Percentiles rank a stretch among this genome's conserved stretches.
Evolutionary conservation across 2,329 filamentous ascomycete genomes (phyloP).

Genomic region (Xylariaceae sp.): DNA sequence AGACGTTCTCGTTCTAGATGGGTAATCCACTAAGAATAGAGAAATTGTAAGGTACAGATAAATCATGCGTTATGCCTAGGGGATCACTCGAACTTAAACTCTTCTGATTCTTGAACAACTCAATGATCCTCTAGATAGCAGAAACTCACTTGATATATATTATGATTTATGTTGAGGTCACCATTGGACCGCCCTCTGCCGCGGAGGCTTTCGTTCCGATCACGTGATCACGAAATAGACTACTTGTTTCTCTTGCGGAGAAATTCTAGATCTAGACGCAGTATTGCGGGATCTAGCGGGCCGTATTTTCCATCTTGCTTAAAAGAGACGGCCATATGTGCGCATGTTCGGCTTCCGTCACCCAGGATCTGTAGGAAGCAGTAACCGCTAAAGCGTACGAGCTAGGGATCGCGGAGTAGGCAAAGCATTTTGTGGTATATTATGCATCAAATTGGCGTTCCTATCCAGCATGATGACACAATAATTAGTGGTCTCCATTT

Average conservation of each 20-base stretch:
- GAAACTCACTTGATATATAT: no score
- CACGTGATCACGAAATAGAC: constrained; percentile 20
- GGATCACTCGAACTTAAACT: no score
- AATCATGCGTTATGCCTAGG: no score
- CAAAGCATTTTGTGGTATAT: not conserved
- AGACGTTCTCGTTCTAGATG: no score
- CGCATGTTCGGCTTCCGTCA: constrained; percentile 2
- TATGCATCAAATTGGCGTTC: not conserved
- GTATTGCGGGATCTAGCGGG: constrained; percentile 15
- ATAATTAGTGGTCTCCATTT: not conserved
- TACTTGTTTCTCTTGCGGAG: constrained; percentile 3
- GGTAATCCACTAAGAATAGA: no score
- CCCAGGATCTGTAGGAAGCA: not conserved
- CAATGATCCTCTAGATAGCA: no score
- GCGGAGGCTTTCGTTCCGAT: constrained; percentile 23
- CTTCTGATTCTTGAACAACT: no score
- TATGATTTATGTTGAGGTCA: no score
- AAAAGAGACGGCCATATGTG: not conserved
- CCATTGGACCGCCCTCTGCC: no score
- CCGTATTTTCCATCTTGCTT: constrained; percentile 11
- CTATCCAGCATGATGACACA: constrained; percentile 1
- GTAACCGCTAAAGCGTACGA: not conserved
- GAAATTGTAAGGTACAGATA: no score
- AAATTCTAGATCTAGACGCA: constrained; percentile 12
- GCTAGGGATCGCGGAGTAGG: not conserved